Conservation (phyloP, 208 protist species). For the Acanthamoeba sp. region DNA sequence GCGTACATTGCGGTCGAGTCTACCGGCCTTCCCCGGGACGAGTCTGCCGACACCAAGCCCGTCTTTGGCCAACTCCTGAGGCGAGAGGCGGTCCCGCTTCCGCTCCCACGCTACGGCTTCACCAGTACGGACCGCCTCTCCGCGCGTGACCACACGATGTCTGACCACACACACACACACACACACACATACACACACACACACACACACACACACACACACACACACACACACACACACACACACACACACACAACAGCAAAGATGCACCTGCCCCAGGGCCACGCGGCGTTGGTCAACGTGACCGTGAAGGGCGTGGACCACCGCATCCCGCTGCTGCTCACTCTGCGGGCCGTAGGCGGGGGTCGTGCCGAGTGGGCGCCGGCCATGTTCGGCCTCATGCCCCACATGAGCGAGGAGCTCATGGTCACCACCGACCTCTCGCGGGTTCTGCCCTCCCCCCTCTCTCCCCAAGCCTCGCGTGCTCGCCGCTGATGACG, state of each 20-base stretch:
- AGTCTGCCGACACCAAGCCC: neutral
- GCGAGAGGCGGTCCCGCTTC: neutral
- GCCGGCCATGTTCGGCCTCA: constrained; percentile 24
- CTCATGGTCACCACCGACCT: constrained; percentile 9
- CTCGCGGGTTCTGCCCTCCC: neutral
- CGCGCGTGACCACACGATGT: too few relatives aligned
- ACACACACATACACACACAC: too few relatives aligned
- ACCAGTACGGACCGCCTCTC: too few relatives aligned
- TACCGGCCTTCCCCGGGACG: neutral
- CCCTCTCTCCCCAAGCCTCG: neutral
- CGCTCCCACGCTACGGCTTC: neutral
- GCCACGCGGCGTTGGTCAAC: constrained; percentile 3
- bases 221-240: too few relatives aligned
- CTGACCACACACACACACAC: neutral
- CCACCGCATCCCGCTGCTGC: neutral
- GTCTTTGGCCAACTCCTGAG: neutral
- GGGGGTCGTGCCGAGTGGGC: neutral
- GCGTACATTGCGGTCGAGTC: neutral
- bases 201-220: too few relatives aligned
- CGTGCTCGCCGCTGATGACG: neutral
- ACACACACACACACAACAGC: neutral
- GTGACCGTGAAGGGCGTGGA: neutral
- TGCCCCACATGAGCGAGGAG: constrained; percentile 35
- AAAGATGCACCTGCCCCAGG: neutral
- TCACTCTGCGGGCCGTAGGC: neutral